phyloP scores from a whole-genome alignment of 345 rosid species.

The Citropsis articulata region DNA sequence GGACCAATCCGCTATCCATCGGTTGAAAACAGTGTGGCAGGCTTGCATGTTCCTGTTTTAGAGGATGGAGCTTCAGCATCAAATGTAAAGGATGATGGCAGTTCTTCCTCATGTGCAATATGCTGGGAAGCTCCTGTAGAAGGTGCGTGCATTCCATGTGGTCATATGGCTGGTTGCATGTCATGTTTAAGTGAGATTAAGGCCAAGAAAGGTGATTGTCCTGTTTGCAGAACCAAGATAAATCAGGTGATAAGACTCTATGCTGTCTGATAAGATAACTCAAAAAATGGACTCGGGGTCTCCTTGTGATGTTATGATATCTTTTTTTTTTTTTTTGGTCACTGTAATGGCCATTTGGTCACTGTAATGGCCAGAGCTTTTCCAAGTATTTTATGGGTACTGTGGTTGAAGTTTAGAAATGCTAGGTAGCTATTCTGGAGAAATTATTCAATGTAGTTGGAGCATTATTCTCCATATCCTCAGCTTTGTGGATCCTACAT shows the following conservation, averaged over 20 bases:
- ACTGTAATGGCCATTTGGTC: not conserved
- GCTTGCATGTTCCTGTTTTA: conserved; percentile 14
- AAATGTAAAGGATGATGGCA: conserved; percentile 25
- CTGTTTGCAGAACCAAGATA: conserved; percentile 47
- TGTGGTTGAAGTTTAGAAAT: not conserved
- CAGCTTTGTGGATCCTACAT: not conserved
- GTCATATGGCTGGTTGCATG: conserved; percentile 62
- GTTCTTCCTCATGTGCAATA: conserved; percentile 42
- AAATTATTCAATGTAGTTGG: not conserved
- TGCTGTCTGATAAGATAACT: conserved; percentile 30
- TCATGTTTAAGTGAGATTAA: conserved; percentile 48
- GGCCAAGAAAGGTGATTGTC: conserved; percentile 47
- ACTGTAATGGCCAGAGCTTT: not conserved
- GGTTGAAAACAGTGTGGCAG: conserved; percentile 26
- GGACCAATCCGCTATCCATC: conserved; percentile 38
- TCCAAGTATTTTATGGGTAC: not conserved
- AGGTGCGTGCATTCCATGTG: conserved; percentile 57
- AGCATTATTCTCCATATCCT: not conserved
- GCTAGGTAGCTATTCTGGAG: not conserved
- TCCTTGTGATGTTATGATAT: not conserved
- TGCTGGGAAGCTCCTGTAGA: conserved; percentile 53
- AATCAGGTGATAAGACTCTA: conserved; percentile 41
- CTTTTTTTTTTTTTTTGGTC: not conserved
- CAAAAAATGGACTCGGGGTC: not conserved
- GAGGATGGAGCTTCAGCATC: conserved; percentile 6